A percentile compares a stretch with the other conserved stretches of the same genome.
These are phyloP conservation scores for Starmerella stigmatis DNA, from an alignment of 805 yeast species.

Conservation along the genomic window DNA sequence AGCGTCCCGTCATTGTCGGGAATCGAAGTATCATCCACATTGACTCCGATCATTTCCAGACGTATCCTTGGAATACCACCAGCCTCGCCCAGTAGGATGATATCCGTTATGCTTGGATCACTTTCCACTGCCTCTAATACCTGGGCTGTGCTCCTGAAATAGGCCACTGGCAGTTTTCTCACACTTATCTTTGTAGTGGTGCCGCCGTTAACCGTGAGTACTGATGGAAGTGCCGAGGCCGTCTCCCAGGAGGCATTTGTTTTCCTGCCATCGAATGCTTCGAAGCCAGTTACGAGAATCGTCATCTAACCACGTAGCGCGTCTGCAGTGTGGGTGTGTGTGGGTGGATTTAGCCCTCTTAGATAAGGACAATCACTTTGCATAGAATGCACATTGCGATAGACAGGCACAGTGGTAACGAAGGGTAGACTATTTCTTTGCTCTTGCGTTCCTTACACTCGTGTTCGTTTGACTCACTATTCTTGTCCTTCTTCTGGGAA, in stretches of 20 bases:
- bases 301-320: conserved; percentile 4
- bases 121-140: conserved; percentile 8
- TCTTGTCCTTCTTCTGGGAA: no score
- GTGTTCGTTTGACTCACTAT: no score
- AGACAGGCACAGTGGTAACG: no score
- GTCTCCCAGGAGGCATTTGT: conserved; percentile 22
- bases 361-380: background rate
- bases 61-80: conserved; percentile 16
- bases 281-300: conserved; percentile 20
- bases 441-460: no score
- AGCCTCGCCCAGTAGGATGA: conserved; percentile 19
- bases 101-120: conserved; percentile 15
- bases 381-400: no score
- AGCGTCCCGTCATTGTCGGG: conserved; percentile 19
- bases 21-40: conserved; percentile 13
- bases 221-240: conserved; percentile 11
- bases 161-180: conserved; percentile 15
- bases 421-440: no score
- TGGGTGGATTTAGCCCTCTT: no score
- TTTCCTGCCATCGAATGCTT: conserved; percentile 18
- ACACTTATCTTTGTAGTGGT: background rate
- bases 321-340: background rate
- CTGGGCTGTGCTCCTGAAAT: conserved; percentile 10
- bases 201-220: background rate
- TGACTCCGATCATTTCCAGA: conserved; percentile 21